phyloP scores from a whole-genome alignment of 148 eudicot genomes.

The Mesembryanthemum crystallinum region DNA sequence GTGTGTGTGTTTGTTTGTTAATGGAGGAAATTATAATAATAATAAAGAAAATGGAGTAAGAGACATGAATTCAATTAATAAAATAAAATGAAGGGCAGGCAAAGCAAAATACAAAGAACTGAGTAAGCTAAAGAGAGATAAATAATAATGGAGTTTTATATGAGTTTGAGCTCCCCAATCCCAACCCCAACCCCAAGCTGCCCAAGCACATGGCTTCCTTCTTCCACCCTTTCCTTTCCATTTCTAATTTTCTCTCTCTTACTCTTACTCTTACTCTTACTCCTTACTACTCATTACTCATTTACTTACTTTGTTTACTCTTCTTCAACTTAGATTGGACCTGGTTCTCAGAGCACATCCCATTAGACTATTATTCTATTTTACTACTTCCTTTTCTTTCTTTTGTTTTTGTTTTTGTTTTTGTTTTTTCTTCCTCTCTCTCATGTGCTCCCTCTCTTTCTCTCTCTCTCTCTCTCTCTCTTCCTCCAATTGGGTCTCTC shows the following conservation, averaged over 20 bases:
- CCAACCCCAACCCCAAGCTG: too few relatives aligned
- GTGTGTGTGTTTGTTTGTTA: too few relatives aligned
- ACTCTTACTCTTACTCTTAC: too few relatives aligned
- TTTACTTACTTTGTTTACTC: not conserved
- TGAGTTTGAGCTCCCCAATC: constrained; percentile 17
- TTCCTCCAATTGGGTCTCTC: constrained; percentile 12
- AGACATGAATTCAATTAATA: too few relatives aligned
- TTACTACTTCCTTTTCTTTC: too few relatives aligned
- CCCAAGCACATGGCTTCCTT: constrained; percentile 27
- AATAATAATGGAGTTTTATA: not conserved
- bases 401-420: not conserved
- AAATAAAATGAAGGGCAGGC: not conserved
- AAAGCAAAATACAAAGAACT: not conserved
- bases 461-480: constrained; percentile 3
- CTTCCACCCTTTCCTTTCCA: not conserved
- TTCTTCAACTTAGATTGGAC: constrained; percentile 20
- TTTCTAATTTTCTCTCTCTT: not conserved
- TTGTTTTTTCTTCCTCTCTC: not conserved
- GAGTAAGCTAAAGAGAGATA: not conserved
- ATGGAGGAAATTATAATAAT: too few relatives aligned
- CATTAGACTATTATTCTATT: too few relatives aligned
- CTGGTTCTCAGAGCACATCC: not conserved
- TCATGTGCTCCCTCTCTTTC: not conserved
- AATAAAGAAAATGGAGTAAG: too few relatives aligned
- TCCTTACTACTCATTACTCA: not conserved